A percentile compares a stretch with the other conserved stretches of the same genome.
These are phyloP conservation scores for Neotropicomus parvogracilis DNA, from an alignment of 1,284 basidiomycete genomes.

Conservation along the genomic window DNA sequence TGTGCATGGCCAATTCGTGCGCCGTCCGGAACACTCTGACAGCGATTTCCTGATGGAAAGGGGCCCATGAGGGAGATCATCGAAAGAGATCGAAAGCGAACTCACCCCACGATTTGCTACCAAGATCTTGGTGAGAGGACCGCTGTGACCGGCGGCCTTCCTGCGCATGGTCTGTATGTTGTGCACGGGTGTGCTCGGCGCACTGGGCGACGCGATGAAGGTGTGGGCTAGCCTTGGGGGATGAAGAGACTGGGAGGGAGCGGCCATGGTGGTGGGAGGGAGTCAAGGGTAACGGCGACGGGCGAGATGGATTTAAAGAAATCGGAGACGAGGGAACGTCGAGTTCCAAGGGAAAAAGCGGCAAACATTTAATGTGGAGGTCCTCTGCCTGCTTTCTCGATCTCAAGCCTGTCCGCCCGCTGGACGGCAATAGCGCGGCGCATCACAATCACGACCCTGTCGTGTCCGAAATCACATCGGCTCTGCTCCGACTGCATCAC, in stretches of 20 bases:
- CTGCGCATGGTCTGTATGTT: slow-evolving; percentile 90
- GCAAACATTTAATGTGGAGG: neutral
- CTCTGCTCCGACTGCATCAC: neutral
- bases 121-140: slow-evolving; percentile 89
- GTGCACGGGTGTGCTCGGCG: slow-evolving; percentile 76
- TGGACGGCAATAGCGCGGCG: slow-evolving; percentile 26
- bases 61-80: slow-evolving; percentile 4
- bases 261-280: slow-evolving; percentile 40
- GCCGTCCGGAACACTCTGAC: slow-evolving; percentile 98
- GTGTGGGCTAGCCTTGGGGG: slow-evolving; percentile 70
- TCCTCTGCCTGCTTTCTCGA: neutral
- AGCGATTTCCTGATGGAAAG: slow-evolving; percentile 82
- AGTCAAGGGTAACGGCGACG: slow-evolving; percentile 11
- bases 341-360: neutral
- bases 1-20: slow-evolving; percentile 98
- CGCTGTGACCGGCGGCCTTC: slow-evolving; percentile 87
- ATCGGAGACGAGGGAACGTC: neutral
- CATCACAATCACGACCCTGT: neutral
- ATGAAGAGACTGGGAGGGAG: slow-evolving; percentile 46
- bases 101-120: slow-evolving; percentile 94
- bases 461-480: slow-evolving; percentile 5
- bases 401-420: neutral
- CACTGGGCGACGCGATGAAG: slow-evolving; percentile 68
- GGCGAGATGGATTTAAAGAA: slow-evolving; percentile 14
- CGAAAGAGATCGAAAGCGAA: slow-evolving; percentile 15